Conservation (phyloP, 148 eudicot species). For the Dianthus caryophyllus region DNA sequence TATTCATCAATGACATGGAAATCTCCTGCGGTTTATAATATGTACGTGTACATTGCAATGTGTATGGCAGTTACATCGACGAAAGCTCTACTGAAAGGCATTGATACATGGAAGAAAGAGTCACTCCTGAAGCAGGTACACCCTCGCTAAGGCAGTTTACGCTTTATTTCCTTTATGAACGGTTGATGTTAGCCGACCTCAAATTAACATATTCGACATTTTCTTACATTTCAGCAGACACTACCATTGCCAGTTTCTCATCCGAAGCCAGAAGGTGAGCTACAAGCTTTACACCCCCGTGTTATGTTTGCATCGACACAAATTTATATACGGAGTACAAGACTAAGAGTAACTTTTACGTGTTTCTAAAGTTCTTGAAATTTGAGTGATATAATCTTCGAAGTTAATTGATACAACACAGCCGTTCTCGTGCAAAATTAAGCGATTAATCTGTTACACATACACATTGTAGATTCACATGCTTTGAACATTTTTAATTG, state of each 20-base stretch:
- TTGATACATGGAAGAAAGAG: slow-evolving; percentile 67
- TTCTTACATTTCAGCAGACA: slow-evolving; percentile 30
- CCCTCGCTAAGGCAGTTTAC: not conserved
- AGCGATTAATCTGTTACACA: too few species aligned
- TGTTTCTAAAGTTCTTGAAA: too few species aligned
- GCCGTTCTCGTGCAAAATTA: too few species aligned
- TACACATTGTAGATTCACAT: not conserved
- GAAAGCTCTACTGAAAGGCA: slow-evolving; percentile 46
- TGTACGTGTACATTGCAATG: slow-evolving; percentile 4
- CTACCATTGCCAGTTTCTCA: slow-evolving; percentile 26
- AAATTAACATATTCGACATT: not conserved
- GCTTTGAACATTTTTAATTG: slow-evolving; percentile 13
- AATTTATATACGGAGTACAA: too few species aligned
- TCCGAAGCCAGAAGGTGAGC: slow-evolving; percentile 31
- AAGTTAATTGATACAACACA: too few species aligned
- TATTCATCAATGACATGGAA: not conserved
- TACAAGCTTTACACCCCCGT: not conserved
- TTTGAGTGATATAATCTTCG: too few species aligned
- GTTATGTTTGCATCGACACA: too few species aligned
- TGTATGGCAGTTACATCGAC: slow-evolving; percentile 46
- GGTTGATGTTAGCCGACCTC: not conserved
- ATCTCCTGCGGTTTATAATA: not conserved
- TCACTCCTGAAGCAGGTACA: slow-evolving; percentile 38
- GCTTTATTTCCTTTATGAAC: not conserved
- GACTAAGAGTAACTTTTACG: too few species aligned